Base-by-base conservation (phyloP, 2,329 filamentous ascomycete species). In the Xylariaceae sp. region DNA sequence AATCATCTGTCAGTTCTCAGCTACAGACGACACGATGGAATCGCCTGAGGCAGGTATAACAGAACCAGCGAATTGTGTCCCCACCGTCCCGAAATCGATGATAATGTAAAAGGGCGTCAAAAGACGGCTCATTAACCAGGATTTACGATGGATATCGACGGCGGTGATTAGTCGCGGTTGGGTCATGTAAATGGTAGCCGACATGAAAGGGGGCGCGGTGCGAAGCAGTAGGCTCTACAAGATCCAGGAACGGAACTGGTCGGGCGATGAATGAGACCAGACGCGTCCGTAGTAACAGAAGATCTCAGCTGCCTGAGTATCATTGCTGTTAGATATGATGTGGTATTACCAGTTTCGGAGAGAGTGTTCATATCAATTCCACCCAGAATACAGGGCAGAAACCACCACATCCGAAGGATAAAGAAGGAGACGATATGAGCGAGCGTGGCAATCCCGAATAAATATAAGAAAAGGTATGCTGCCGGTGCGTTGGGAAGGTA, bases 51-150 rank as follows among this genome's bases (percentile, higher is more conserved):
- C 44, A 12, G 48, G 44, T 14, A 50, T 33, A 17, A 50, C 44
- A 31, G 48, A 50, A 6, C 71, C 71, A 12, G 62, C 66, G 15
- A 64, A 62, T 55, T 78, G 75, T 0, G 74, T 62, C 2, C 67
- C 30, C 48, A 78, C 71, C 3, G 69, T 71, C 2, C 76, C 48
- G 1, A 77, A 53, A 47, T 78, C 75, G 14, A 73, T 72, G 11
- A 62, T 53, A 7, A 78, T 73, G 47, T 77, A 78, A 30, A 74
- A 62, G 46, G 70, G 72, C 11, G 74, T 77, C 7, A 78, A 58
- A 65, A 68, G 69, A 5, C 47, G 39, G 33, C 48, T 32, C 14
- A 35, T 53, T 30, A 59, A 38, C 5, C 45, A 27, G n/a, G 51
- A 49, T 38, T 53, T 44, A 11, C 33, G 15, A 14, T 49, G 44